Base-by-base conservation (phyloP, 805 yeast genomes). In the Metschnikowia orientalis region DNA sequence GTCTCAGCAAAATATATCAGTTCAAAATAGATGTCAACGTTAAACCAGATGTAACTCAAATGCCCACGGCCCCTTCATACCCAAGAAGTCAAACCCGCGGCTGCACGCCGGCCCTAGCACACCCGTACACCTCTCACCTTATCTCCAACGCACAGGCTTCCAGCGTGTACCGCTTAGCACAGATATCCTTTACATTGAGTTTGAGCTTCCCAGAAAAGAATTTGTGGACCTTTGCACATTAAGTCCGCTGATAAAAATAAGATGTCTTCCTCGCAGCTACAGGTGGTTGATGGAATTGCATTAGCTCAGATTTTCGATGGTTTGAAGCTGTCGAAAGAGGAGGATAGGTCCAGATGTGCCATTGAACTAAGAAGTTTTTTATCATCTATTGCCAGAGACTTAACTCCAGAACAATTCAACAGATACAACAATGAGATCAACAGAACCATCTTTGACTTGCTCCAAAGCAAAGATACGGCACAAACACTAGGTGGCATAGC, bases 401-500 rank as follows among this genome's bases (percentile, higher is more conserved):
- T 81, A 13, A 78, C 92, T 0, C 69, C 84, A 1, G 96, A 88
- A 53, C 90, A 83, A 48, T 77, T 86, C 47, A 76, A 84, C 41
- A 62, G 88, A 22, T 85, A 83, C 57, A 85, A 82, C 56, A 86
- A 83, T 53, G 89, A 81, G 38, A 81, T 90, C 42, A 88, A 90
- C 63, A 83, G 85, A 50, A 78, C 82, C 42, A 84, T 92, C 12
- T 88, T 87, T 54, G 95, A 85, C 51, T 68, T 88, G 32, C 77
- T 87, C 30, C 87, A 86, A 47, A 78, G 89, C 4, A 69, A 78
- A 6, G 90, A 83, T 44, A 60, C 79, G 5, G 57, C 70, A 18
- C 88, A 83, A 42, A 79, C 85, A 42, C 68, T 89, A 22, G 97
- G 97, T 12, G 97, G 96, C 26, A 81, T 90, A 19, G 74, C 87